Evolutionary conservation across 768 basidiomycete species (phyloP).

Genomic region (Sporobolomyces roseus): DNA sequence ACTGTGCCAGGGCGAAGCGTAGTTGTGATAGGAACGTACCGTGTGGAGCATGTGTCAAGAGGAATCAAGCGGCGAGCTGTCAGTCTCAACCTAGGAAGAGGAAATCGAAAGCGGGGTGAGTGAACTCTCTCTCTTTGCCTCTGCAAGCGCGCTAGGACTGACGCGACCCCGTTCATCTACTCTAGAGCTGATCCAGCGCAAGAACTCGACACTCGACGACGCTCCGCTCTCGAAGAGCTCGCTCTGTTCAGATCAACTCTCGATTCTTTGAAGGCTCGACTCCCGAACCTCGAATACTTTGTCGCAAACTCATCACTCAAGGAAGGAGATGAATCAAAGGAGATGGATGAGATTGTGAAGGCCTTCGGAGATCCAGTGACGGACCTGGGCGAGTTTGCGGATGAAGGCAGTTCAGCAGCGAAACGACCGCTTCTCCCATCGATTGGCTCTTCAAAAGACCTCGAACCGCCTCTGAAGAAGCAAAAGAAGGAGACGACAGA

Average conservation of each 20-base stretch:
- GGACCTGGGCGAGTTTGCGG: slow-evolving; percentile 5
- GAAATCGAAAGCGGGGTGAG: slow-evolving; percentile 23
- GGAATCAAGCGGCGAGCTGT: slow-evolving; percentile 10
- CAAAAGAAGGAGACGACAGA: slow-evolving; percentile 27
- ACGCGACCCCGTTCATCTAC: not conserved
- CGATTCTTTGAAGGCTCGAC: slow-evolving; percentile 31
- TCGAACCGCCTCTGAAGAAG: slow-evolving; percentile 6
- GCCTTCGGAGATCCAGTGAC: slow-evolving; percentile 29
- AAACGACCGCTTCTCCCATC: not conserved
- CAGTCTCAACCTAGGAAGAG: slow-evolving; percentile 15
- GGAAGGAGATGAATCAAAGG: slow-evolving; percentile 12
- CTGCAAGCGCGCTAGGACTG: not conserved
- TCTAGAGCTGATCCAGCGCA: slow-evolving; percentile 18
- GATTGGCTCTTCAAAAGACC: not conserved
- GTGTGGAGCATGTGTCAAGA: slow-evolving; percentile 31
- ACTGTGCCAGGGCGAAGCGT: slow-evolving; percentile 17
- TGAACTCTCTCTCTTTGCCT: not conserved
- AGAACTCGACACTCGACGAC: slow-evolving; percentile 18
- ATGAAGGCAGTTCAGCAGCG: not conserved
- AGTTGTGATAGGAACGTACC: slow-evolving; percentile 26
- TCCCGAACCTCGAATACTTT: slow-evolving; percentile 30
- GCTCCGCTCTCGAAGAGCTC: slow-evolving; percentile 30
- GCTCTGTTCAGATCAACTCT: slow-evolving; percentile 34
- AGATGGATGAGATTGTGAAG: slow-evolving; percentile 26
- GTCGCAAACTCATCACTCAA: slow-evolving; percentile 24